These are phyloP conservation scores for Pyronema omphalodes DNA, from an alignment of 495 filamentous ascomycete genomes.

Conservation along the genomic window DNA sequence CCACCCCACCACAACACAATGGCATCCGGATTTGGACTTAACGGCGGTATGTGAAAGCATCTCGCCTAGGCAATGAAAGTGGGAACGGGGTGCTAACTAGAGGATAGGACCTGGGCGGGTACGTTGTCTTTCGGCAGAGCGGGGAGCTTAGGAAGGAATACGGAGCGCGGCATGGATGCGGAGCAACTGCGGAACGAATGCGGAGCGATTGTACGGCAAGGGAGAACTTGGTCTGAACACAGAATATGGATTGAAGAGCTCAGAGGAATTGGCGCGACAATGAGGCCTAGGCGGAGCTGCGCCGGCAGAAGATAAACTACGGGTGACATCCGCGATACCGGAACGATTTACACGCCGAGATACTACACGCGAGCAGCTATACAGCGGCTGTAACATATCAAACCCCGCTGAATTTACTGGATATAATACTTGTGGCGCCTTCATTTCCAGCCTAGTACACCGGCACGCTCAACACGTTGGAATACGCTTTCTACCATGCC, in stretches of 20 bases:
- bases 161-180: background rate
- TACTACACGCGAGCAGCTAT: background rate
- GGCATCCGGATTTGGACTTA: conserved; percentile 67
- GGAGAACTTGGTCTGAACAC: background rate
- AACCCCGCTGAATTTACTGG: background rate
- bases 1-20: conserved; percentile 31
- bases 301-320: background rate
- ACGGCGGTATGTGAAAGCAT: conserved; percentile 43
- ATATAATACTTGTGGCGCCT: background rate
- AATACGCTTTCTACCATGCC: background rate
- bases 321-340: background rate
- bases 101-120: conserved; percentile 20
- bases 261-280: background rate
- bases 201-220: background rate
- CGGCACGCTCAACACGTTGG: background rate
- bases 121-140: conserved; percentile 3
- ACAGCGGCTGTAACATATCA: background rate
- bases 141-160: background rate
- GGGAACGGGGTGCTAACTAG: conserved; percentile 4
- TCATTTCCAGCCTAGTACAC: background rate
- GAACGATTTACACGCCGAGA: background rate
- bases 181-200: background rate
- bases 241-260: background rate
- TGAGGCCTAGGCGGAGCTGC: background rate
- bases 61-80: background rate